Conservation (phyloP, 2,329 filamentous ascomycete species). For the Arthrobotrys sinensis region DNA sequence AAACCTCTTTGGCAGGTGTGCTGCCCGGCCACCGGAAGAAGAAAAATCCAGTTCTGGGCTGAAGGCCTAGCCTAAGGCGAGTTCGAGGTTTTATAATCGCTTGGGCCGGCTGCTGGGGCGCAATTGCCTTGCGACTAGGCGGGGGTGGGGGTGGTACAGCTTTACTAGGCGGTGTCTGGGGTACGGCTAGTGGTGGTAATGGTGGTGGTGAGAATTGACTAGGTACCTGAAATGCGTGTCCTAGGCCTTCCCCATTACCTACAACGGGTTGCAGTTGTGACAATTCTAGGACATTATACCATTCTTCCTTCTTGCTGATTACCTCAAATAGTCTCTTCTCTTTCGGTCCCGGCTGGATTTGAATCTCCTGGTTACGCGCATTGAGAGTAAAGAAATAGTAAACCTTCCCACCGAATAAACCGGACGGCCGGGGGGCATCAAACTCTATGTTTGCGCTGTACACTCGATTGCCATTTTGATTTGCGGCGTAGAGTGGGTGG, state of each 20-base stretch:
- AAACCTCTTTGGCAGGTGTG: neutral
- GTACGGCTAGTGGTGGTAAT: too few species aligned
- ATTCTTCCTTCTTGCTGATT: too few species aligned
- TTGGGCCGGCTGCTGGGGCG: neutral
- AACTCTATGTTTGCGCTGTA: neutral
- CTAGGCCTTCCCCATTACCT: too few species aligned
- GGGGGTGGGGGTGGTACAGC: neutral
- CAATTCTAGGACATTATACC: too few species aligned
- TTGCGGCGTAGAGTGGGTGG: too few species aligned
- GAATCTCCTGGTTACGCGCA: neutral
- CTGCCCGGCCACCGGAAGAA: neutral
- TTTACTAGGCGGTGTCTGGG: neutral
- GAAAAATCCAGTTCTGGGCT: conserved; percentile 1
- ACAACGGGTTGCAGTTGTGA: too few species aligned
- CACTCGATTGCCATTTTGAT: too few species aligned
- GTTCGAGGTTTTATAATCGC: neutral
- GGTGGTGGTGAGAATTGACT: too few species aligned
- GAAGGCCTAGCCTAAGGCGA: neutral
- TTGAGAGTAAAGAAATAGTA: conserved; percentile 5
- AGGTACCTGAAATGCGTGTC: too few species aligned
- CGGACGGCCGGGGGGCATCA: neutral
- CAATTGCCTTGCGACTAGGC: neutral
- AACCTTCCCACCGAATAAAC: neutral
- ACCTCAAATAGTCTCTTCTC: too few species aligned
- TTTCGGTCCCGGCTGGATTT: too few species aligned